Base-by-base conservation (phyloP, 1,139 yeast species). In the Suhomyces yuchorum region DNA sequence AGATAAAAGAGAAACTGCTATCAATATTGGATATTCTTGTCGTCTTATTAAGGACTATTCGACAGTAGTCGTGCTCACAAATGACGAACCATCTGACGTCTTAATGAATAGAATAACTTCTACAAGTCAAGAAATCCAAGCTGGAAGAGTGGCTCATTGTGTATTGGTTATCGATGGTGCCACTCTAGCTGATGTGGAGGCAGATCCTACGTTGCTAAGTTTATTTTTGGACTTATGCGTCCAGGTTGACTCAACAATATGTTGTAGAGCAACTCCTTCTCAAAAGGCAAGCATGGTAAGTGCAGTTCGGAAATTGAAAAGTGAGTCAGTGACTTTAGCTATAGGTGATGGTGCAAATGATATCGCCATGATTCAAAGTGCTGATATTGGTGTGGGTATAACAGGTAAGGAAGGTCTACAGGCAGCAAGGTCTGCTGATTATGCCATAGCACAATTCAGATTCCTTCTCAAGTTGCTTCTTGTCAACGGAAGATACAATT, bases 331-430 rank as follows among this genome's bases (percentile, higher is more conserved):
- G 6, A 90, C 97, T 0, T 75, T 95, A 51, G 99, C 99, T 0
- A 89, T 95, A 62, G 99, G 99, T n/a, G 99, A 93, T 70, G 99
- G 99, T 57, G 99, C 99, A 1, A 93, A 93, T 63, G 99, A 93
- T 66, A 91, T 93, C 65, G 98, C 99, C 2, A 93, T 93, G 99
- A 93, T 93, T 54, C 98, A 93, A 70, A 87, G 96, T 61, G 99
- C 99, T 0, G 98, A 93, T 67, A 92, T 93, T 49, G 99, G 99
- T 19, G 84, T 93, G 52, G 99, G 99, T 36, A 93, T 93, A 47
- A 92, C 98, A 1, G 99, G 99, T 42, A 87, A 87, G 58, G 99
- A 93, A 70, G 99, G 99, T 2, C 70, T 93, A 42, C 99, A 93
- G 63, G 99, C 99, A 0, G 97, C 99, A 0, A 75, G 99, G 57